A percentile compares a stretch with the other conserved stretches of the same genome.
Evolutionary conservation across 2,329 filamentous ascomycete species (phyloP).

Genomic region (Stachybotrys chartarum): DNA sequence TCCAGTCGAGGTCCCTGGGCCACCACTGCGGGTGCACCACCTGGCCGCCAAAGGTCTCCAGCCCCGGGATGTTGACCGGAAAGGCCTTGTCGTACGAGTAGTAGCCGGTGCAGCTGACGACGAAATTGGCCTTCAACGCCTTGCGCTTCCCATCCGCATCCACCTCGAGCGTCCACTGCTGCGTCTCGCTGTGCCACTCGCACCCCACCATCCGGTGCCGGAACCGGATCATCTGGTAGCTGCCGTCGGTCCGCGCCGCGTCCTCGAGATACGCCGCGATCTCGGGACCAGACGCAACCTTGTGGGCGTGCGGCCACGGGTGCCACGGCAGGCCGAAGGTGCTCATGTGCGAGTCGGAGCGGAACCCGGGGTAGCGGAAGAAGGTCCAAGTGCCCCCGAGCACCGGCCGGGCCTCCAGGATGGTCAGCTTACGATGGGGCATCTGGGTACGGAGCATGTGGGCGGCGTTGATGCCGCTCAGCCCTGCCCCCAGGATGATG

Average conservation of each 20-base stretch:
- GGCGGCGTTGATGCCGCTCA: constrained; percentile 68
- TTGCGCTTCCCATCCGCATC: constrained; percentile 18
- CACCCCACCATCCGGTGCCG: constrained; percentile 38
- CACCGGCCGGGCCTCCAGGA: constrained; percentile 59
- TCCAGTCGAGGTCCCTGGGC: constrained; percentile 61
- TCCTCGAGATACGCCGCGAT: constrained; percentile 49
- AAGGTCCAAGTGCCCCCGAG: constrained; percentile 75
- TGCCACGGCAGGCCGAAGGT: constrained; percentile 64
- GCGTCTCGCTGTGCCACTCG: constrained; percentile 47
- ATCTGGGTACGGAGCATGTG: constrained; percentile 55
- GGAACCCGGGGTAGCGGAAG: constrained; percentile 69
- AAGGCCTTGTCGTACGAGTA: constrained; percentile 65
- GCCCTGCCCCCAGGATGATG: constrained; percentile 63
- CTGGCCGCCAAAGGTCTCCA: constrained; percentile 58
- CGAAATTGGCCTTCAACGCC: constrained; percentile 40
- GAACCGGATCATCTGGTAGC: constrained; percentile 47
- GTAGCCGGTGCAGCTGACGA: constrained; percentile 58
- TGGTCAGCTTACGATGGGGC: constrained; percentile 50
- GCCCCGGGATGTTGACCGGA: constrained; percentile 54
- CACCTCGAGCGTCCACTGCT: constrained; percentile 47
- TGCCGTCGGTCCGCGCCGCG: constrained; percentile 41
- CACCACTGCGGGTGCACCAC: constrained; percentile 70
- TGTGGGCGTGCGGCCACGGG: constrained; percentile 52
- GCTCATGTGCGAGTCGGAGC: constrained; percentile 56
- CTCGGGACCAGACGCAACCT: constrained; percentile 43